phyloP scores from a whole-genome alignment of 2,329 filamentous ascomycete species.

The Colletotrichum cereale region DNA sequence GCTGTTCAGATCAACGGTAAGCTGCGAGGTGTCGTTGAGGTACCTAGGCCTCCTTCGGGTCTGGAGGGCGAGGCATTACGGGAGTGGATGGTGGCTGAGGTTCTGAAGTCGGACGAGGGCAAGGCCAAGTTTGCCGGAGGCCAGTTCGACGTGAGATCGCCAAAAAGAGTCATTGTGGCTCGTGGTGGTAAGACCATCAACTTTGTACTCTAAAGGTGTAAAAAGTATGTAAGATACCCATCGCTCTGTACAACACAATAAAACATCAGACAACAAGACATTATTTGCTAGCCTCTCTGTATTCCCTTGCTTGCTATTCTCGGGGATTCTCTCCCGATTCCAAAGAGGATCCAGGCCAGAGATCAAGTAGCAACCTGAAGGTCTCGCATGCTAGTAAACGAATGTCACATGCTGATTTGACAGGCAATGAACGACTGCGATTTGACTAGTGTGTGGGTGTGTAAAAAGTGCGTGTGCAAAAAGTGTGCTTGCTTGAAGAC shows the following conservation, averaged over 20 bases:
- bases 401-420: neutral
- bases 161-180: constrained; percentile 76
- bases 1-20: constrained; percentile 88
- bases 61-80: constrained; percentile 61
- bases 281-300: neutral
- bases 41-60: constrained; percentile 63
- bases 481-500: neutral
- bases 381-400: neutral
- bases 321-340: neutral
- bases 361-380: neutral
- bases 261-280: constrained; percentile 5
- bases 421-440: neutral
- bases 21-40: constrained; percentile 74
- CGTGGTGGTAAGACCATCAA: constrained; percentile 78
- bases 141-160: constrained; percentile 59
- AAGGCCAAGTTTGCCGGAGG: constrained; percentile 65
- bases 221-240: constrained; percentile 38
- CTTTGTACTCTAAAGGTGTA: constrained; percentile 68
- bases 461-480: neutral
- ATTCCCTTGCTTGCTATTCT: neutral
- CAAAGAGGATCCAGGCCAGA: neutral
- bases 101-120: constrained; percentile 73
- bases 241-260: constrained; percentile 18
- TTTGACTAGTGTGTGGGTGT: neutral
- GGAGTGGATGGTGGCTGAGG: constrained; percentile 71